Conservation (phyloP, 495 filamentous ascomycete genomes). For the Daldinia childiae region DNA sequence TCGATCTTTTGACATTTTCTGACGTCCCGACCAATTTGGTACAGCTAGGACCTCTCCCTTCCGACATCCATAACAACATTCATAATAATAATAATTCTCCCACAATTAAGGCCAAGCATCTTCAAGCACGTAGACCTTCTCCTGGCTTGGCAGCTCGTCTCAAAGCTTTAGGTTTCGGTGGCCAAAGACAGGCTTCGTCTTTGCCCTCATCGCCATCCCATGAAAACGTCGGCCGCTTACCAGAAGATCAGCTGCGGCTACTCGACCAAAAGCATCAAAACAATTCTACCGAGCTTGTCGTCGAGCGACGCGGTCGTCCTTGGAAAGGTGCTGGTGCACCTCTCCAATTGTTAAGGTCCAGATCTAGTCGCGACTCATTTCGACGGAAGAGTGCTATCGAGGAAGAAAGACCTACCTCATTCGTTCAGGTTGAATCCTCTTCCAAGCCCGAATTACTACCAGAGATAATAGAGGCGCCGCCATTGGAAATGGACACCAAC, state of each 20-base stretch:
- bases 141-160: conserved; percentile 81
- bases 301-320: conserved; percentile 69
- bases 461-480: conserved; percentile 52
- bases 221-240: conserved; percentile 73
- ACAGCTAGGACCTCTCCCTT: conserved; percentile 48
- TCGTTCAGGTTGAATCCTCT: conserved; percentile 42
- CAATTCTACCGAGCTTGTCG: conserved; percentile 59
- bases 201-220: conserved; percentile 49
- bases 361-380: conserved; percentile 47
- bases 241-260: conserved; percentile 75
- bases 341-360: conserved; percentile 51
- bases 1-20: conserved; percentile 52
- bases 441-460: conserved; percentile 53
- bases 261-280: conserved; percentile 70
- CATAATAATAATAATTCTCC: conserved; percentile 26
- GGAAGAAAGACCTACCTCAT: conserved; percentile 29
- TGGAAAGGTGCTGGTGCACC: conserved; percentile 65
- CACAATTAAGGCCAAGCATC: conserved; percentile 32
- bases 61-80: conserved; percentile 27
- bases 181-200: conserved; percentile 53
- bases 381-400: conserved; percentile 34
- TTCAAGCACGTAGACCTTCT: conserved; percentile 66
- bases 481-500: conserved; percentile 66
- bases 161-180: conserved; percentile 72
- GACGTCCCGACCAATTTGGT: conserved; percentile 52